phyloP scores from a whole-genome alignment of 768 basidiomycete species.

The Mycena chlorophos region DNA sequence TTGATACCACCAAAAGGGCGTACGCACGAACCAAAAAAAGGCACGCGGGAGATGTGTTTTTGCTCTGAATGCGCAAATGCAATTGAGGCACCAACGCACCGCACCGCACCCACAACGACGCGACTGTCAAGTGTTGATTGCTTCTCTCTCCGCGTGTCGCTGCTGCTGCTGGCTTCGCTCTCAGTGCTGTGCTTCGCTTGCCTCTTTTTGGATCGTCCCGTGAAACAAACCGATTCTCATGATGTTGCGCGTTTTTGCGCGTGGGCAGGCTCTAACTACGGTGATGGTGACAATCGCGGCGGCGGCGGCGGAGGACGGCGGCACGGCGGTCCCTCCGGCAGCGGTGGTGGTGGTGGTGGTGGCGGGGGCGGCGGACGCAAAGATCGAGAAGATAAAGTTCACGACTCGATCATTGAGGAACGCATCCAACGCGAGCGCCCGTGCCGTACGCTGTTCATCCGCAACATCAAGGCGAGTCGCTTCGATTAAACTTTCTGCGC shows the following conservation, averaged over 20 bases:
- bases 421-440: slow-evolving; percentile 92
- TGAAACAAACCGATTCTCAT: too few relatives aligned
- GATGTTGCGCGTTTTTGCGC: slow-evolving; percentile 50
- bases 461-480: slow-evolving; percentile 96
- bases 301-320: slow-evolving; percentile 68
- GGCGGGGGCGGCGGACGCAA: slow-evolving; percentile 54
- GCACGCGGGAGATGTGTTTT: too few relatives aligned
- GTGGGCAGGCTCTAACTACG: slow-evolving; percentile 57
- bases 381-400: slow-evolving; percentile 85
- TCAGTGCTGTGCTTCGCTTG: slow-evolving; percentile 2
- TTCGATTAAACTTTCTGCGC: slow-evolving; percentile 14
- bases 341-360: slow-evolving; percentile 47
- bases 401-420: slow-evolving; percentile 91
- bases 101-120: too few relatives aligned
- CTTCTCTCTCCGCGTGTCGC: too few relatives aligned
- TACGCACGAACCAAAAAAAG: slow-evolving; percentile 29
- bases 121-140: too few relatives aligned
- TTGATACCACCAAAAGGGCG: slow-evolving; percentile 44
- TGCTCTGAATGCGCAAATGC: too few relatives aligned
- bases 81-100: too few relatives aligned
- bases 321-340: too few relatives aligned
- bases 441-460: slow-evolving; percentile 93
- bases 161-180: too few relatives aligned
- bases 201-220: too few relatives aligned
- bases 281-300: slow-evolving; percentile 47